Conservation (phyloP, 169 alveolate genomes). For the Plasmodium falciparum region DNA sequence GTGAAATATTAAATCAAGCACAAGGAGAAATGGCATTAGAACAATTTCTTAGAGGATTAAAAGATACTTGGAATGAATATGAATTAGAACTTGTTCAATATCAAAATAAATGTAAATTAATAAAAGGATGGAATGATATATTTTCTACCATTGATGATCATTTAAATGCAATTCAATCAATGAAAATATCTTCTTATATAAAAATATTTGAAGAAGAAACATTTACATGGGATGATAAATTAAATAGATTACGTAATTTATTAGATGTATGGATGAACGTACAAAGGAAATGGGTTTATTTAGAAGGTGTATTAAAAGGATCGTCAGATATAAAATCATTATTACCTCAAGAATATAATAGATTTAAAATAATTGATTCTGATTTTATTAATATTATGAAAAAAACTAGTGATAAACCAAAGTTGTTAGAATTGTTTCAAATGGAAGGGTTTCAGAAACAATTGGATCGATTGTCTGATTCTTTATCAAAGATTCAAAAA, state of each 20-base stretch:
- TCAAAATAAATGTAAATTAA: constrained; percentile 94
- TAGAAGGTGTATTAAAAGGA: constrained; percentile 98
- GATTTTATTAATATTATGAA: constrained; percentile 95
- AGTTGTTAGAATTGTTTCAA: constrained; percentile 89
- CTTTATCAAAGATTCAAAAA: constrained; percentile 95
- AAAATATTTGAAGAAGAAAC: constrained; percentile 95
- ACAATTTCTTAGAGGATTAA: constrained; percentile 91
- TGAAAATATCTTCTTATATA: constrained; percentile 95
- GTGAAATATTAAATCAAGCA: constrained; percentile 95
- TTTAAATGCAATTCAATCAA: constrained; percentile 93
- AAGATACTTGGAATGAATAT: constrained; percentile 92
- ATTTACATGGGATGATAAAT: constrained; percentile 96
- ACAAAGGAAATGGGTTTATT: constrained; percentile 98
- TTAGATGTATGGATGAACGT: constrained; percentile 98
- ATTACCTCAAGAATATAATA: constrained; percentile 94
- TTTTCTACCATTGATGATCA: constrained; percentile 96
- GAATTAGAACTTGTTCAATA: constrained; percentile 92
- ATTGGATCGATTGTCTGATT: constrained; percentile 94
- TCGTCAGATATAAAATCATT: constrained; percentile 96
- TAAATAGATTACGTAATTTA: constrained; percentile 92
- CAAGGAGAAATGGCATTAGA: constrained; percentile 98
- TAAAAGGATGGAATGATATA: constrained; percentile 98
- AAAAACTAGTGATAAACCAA: constrained; percentile 92
- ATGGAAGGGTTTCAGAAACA: constrained; percentile 94
- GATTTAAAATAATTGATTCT: constrained; percentile 95